Conservation (phyloP, 2,329 filamentous ascomycete species). For the Ophiobolus disseminans region DNA sequence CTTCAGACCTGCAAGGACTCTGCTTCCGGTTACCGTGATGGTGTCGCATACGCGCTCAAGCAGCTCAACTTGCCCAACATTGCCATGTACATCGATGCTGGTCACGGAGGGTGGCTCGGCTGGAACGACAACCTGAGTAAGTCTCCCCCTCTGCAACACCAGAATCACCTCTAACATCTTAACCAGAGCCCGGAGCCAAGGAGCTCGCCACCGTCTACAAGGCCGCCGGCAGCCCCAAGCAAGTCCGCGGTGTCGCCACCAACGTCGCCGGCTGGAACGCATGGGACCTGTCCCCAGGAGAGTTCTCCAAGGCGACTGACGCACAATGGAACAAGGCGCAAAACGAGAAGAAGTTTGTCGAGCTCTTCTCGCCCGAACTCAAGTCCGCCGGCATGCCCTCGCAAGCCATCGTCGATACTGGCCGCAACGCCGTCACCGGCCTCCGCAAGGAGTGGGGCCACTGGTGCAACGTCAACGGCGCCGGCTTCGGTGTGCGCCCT, state of each 20-base stretch:
- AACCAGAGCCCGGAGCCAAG: conserved; percentile 55
- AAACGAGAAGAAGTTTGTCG: conserved; percentile 63
- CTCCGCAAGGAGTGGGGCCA: conserved; percentile 65
- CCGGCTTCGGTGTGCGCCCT: conserved; percentile 69
- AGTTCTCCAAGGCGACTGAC: conserved; percentile 45
- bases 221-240: conserved; percentile 55
- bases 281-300: conserved; percentile 53
- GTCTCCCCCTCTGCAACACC: background rate
- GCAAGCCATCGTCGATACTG: conserved; percentile 64
- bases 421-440: conserved; percentile 62
- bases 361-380: conserved; percentile 60
- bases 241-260: conserved; percentile 61
- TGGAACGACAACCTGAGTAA: conserved; percentile 66
- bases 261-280: conserved; percentile 68
- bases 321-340: conserved; percentile 52
- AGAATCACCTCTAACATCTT: conserved; percentile 12
- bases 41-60: conserved; percentile 65
- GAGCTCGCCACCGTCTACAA: conserved; percentile 59
- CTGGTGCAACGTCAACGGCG: conserved; percentile 72
- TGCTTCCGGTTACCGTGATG: conserved; percentile 63
- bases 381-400: conserved; percentile 57
- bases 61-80: conserved; percentile 68
- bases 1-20: conserved; percentile 64
- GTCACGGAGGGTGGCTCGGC: conserved; percentile 71
- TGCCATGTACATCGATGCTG: conserved; percentile 69